These are phyloP conservation scores for Lippia alba DNA, from an alignment of 305 asterid species.

Conservation along the genomic window DNA sequence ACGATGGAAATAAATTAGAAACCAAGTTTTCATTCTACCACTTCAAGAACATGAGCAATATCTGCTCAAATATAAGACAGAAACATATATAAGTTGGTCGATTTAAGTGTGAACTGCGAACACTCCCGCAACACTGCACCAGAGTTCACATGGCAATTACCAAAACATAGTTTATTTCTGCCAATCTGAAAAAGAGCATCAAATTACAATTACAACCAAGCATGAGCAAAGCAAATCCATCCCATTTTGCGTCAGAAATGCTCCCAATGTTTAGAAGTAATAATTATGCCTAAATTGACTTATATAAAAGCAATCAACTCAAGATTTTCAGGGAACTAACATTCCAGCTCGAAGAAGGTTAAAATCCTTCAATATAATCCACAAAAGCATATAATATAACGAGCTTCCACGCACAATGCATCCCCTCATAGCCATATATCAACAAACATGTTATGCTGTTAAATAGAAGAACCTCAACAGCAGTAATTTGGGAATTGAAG, in stretches of 20 bases:
- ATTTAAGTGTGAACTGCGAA: too few relatives aligned
- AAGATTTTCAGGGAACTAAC: neutral
- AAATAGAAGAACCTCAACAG: neutral
- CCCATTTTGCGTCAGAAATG: neutral
- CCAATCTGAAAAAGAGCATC: conserved; percentile 4
- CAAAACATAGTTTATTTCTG: neutral
- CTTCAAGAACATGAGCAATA: neutral
- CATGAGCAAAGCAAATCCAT: conserved; percentile 10
- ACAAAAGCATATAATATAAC: neutral
- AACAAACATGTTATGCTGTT: conserved; percentile 1
- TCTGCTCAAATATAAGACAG: neutral
- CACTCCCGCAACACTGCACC: conserved; percentile 8
- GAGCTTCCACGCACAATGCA: conserved; percentile 7
- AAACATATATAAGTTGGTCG: too few relatives aligned
- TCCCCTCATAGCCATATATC: neutral
- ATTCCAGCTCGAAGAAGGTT: neutral
- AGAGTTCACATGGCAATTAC: neutral
- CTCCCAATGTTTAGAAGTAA: neutral
- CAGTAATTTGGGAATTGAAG: conserved; percentile 1
- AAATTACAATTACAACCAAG: conserved; percentile 1
- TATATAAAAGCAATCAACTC: neutral
- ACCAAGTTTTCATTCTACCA: neutral
- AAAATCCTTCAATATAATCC: neutral
- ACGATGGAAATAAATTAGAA: neutral
- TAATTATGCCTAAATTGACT: neutral